Evolutionary conservation across 495 filamentous ascomycete species (phyloP).

Genomic region (Aspergillus leporis): DNA sequence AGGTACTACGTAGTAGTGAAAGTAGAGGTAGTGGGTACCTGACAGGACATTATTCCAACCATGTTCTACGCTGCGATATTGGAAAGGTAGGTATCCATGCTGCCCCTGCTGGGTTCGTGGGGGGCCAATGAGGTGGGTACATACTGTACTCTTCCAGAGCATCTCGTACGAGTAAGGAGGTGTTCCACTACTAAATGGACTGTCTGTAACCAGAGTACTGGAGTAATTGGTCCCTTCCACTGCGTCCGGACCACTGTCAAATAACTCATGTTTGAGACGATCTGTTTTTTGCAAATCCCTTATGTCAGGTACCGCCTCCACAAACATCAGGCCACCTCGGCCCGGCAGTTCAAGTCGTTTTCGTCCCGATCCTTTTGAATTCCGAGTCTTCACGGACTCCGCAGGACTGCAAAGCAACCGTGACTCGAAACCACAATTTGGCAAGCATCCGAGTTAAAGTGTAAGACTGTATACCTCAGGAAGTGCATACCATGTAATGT

Average conservation of each 20-base stretch:
- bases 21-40: background rate
- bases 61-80: conserved; percentile 1
- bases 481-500: too few relatives aligned
- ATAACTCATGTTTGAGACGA: background rate
- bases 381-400: background rate
- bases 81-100: background rate
- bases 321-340: conserved; percentile 1
- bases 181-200: too few relatives aligned
- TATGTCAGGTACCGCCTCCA: background rate
- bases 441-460: too few relatives aligned
- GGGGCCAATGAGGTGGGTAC: background rate
- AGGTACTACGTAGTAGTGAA: too few relatives aligned
- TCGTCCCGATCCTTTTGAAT: background rate
- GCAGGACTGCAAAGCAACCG: too few relatives aligned
- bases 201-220: too few relatives aligned
- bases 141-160: background rate
- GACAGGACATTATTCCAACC: background rate
- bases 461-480: too few relatives aligned
- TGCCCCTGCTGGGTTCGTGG: background rate
- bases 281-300: background rate
- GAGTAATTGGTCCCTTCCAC: too few relatives aligned
- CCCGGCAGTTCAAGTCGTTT: background rate
- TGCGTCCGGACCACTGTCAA: background rate
- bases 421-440: too few relatives aligned
- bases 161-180: too few relatives aligned